Evolutionary conservation across 495 filamentous ascomycete genomes (phyloP), one percentile per base, ranked within the genome.

Genomic region (Parmelia sp.): DNA sequence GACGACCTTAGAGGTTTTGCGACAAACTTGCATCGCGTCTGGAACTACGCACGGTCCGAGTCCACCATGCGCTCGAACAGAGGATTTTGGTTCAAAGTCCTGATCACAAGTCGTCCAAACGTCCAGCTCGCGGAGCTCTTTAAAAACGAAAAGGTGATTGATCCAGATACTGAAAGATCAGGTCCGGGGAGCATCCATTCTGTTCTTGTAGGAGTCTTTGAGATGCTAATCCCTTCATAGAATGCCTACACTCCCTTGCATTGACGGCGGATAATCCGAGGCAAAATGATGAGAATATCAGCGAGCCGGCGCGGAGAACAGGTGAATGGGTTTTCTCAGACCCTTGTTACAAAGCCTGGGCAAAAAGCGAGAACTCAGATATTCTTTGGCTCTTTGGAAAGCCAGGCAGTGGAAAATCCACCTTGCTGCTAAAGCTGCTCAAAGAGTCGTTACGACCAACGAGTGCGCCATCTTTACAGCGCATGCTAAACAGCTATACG

Each of bases 231-330:
- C 23, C 19, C 51, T 29, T 29, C n/a, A 56, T 29, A 56, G 51
- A 27, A 29, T 56, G 51, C 51, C 23, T 56, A 56, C n/a, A 56
- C 51, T 56, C 51, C 51, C 51, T 56, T 56, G 51, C 51, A 56
- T 56, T 56, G 51, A 19, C 23, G 51, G 51, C 51, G 19, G 51
- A 27, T 12, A 56, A 56, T 29, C 51, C 51, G n/a, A 56, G 51
- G 23, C 51, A 56, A 29, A 56, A 27, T 10, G 51, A 56, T 29
- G 23, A 56, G 23, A 56, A 56, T 29, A 56, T 56, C 51, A 56
- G 51, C 51, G 23, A 56, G 51, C 51, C 51, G 19, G 51, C 51
- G 51, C 31, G 31, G 27, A 56, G 51, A 56, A 56, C 51, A 56
- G 51, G 51, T 27, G 51, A 56, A 56, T 56, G 51, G 51, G n/a